Evolutionary conservation across 2,329 filamentous ascomycete species (phyloP), one percentile per base, ranked within the genome.

Genomic region (Scortechinia acanthostroma): DNA sequence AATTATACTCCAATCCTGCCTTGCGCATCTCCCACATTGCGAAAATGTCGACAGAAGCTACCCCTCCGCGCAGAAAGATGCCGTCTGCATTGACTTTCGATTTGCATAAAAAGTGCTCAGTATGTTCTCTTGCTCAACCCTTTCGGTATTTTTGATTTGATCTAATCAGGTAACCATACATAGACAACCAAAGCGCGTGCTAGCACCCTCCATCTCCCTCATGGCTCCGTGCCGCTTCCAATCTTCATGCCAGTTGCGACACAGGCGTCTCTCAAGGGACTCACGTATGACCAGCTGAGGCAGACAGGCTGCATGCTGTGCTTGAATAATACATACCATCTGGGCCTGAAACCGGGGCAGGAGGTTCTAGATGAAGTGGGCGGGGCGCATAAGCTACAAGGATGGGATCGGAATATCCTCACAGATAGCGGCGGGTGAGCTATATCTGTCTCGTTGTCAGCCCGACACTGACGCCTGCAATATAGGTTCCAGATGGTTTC

Each of bases 241-340:
- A 76, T 85, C 46, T 86, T 86, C 62, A 85, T 85, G 80, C 81
- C 81, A 5, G 81, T 86, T 19, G 81, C 81, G 19, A 86, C 81
- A 1, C 81, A 86, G 59, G 81, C 76, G 4, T 83, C 80, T 1
- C 63, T 86, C 43, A 86, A 86, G 56, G 81, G 81, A 6, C 57
- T 86, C 44, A 85, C 81, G 1, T 78, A 80, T 2, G 74, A 80
- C 44, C 81, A 86, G 54, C 64, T 86, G 4, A 78, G 79, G 48
- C 72, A 80, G 28, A 79, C 80, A 3, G 73, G 77, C 46, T 86
- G 82, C 51, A 73, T 77, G 52, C 60, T 86, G 21, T 86, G 81
- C 58, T 61, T 86, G 52, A 86, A 86, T 59, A 86, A 86, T 57
- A 86, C 81, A 16, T 86, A 86, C 55, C 81, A 86, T 58, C 59